Conservation (phyloP, 106 monocot genomes). For the Iris macrosiphon region DNA sequence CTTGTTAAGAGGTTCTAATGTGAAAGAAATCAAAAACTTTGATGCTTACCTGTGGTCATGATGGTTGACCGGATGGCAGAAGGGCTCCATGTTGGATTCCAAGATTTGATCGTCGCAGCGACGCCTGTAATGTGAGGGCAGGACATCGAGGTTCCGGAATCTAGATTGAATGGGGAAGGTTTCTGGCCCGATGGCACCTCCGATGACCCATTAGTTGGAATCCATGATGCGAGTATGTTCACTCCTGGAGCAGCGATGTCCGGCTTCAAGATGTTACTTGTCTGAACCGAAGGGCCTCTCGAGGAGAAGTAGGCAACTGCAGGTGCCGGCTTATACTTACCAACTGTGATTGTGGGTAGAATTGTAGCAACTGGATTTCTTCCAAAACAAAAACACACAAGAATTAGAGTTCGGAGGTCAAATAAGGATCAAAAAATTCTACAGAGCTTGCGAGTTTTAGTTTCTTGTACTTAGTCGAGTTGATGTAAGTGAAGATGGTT, state of each 20-base stretch:
- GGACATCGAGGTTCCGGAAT: conserved; percentile 82
- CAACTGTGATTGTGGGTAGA: conserved; percentile 40
- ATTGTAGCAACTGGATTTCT: conserved; percentile 75
- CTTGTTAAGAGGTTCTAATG: no score
- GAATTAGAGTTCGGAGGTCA: background rate
- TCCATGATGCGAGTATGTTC: conserved; percentile 82
- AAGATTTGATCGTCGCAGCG: conserved; percentile 52
- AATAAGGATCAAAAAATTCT: background rate
- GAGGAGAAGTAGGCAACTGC: conserved; percentile 76
- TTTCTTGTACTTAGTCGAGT: conserved; percentile 74
- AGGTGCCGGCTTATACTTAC: conserved; percentile 68
- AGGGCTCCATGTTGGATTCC: conserved; percentile 71
- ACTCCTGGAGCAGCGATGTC: conserved; percentile 81
- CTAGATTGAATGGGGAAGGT: conserved; percentile 50
- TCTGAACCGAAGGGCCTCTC: conserved; percentile 49
- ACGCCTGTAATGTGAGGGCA: conserved; percentile 72
- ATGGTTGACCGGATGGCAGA: conserved; percentile 71
- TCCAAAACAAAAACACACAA: background rate
- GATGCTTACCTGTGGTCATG: conserved; percentile 62
- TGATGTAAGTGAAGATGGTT: conserved; percentile 51
- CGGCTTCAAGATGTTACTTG: conserved; percentile 60
- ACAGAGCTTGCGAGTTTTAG: background rate
- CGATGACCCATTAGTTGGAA: conserved; percentile 14
- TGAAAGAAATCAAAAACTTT: no score
- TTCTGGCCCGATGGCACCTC: conserved; percentile 35